Base-by-base conservation (phyloP, 345 rosid species). In the Eucalyptus erythrocorys region DNA sequence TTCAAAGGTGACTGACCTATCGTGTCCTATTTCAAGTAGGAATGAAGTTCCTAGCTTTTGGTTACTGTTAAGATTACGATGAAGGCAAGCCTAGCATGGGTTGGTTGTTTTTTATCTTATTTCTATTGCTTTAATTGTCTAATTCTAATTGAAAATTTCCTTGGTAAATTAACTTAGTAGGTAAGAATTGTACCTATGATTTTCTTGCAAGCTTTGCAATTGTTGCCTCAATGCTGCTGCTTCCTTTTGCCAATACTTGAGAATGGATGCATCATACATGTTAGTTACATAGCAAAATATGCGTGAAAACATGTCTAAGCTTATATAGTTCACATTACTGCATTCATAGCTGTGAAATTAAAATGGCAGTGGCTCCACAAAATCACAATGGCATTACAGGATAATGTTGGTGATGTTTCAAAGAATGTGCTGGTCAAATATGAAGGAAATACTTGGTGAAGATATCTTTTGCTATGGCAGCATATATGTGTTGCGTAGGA, bases 161-260 rank as follows among this genome's bases (percentile, higher is more conserved):
- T 53, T 2, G 4, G 24, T 37, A 71, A 16, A 85, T 24, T 24
- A 49, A 21, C 30, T 40, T 76, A 76, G 84, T 76, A 43, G 84
- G 21, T 76, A 48, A 81, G 51, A 34, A 10, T 49, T 64, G 51
- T 91, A 91, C 92, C 91, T 71, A 51, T 89, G 92, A 59, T 89
- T 89, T 86, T 89, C 92, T 89, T 89, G 92, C 87, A 91, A 86
- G 89, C 79, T 89, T 37, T 91, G 85, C 80, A 91, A 90, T 87
- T 91, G 92, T 43, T 91, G 91, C 87, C 91, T 89, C 87, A 91
- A 71, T 57, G 87, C 61, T 88, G 92, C 89, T 50, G 92, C 92
- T 88, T 91, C 91, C 87, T 86, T 89, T 91, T 91, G 90, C 92
- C 92, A 89, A 64, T 89, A 88, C 92, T 91, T 53, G 40, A 34